Evolutionary conservation across 768 basidiomycete genomes (phyloP).

Genomic region (Leccinellum albellum): DNA sequence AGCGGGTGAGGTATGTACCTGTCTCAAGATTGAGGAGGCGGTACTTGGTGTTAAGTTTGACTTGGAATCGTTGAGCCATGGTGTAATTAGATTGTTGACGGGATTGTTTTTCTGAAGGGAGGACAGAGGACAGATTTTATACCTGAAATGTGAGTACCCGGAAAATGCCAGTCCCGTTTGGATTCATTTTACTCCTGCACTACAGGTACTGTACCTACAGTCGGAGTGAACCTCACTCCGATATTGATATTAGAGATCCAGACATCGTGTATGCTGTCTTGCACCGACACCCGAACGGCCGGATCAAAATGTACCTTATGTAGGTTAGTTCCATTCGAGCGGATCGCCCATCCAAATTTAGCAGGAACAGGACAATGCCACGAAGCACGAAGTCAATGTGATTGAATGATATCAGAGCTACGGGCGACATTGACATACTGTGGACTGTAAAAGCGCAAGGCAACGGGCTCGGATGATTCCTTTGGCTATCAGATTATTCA

Average conservation of each 20-base stretch:
- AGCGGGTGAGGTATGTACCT: not conserved
- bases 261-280: not conserved
- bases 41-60: not conserved
- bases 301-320: not conserved
- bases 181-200: constrained; percentile 30
- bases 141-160: not conserved
- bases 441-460: not conserved
- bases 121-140: not conserved
- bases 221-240: not conserved
- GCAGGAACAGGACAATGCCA: not conserved
- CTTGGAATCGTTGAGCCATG: not conserved
- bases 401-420: not conserved
- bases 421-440: not conserved
- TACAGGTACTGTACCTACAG: not conserved
- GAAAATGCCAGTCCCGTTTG: not conserved
- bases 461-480: too few species aligned
- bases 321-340: not conserved
- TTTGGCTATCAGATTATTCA: too few species aligned
- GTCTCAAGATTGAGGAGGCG: not conserved
- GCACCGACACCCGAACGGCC: not conserved
- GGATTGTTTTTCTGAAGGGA: not conserved
- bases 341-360: not conserved
- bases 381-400: not conserved
- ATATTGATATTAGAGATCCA: not conserved
- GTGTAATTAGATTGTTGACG: not conserved